phyloP scores from a whole-genome alignment of 352 stramenopile genomes.

The Phytophthora tubulina region DNA sequence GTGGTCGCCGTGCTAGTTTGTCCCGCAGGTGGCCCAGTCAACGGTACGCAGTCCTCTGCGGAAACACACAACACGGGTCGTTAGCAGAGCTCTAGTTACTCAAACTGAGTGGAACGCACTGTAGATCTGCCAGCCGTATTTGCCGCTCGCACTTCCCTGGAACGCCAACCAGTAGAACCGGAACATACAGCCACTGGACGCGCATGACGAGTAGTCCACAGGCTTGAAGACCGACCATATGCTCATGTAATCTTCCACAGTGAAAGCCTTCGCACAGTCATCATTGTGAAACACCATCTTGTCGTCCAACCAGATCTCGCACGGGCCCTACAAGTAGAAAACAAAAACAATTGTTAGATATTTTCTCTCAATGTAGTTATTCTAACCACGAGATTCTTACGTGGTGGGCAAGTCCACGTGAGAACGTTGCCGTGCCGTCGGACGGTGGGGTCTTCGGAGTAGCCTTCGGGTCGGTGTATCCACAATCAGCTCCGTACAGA shows the following conservation, averaged over 20 bases:
- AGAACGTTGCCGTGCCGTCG: slow-evolving; percentile 31
- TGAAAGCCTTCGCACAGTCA: slow-evolving; percentile 32
- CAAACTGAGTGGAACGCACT: slow-evolving; percentile 26
- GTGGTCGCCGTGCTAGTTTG: slow-evolving; percentile 14
- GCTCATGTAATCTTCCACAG: slow-evolving; percentile 18
- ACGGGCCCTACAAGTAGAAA: slow-evolving; percentile 27
- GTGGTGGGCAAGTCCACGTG: slow-evolving; percentile 21
- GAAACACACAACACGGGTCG: neutral
- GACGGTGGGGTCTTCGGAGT: slow-evolving; percentile 29
- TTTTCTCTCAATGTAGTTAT: too few relatives aligned
- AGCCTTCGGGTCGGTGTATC: slow-evolving; percentile 37
- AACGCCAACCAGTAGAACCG: slow-evolving; percentile 38
- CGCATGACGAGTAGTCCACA: slow-evolving; percentile 18
- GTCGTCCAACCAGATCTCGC: slow-evolving; percentile 44
- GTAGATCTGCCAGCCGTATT: slow-evolving; percentile 47
- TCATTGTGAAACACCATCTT: slow-evolving; percentile 38
- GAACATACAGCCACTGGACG: slow-evolving; percentile 11
- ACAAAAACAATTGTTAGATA: neutral
- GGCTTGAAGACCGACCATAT: slow-evolving; percentile 41
- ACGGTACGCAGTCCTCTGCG: slow-evolving; percentile 29
- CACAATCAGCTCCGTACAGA: slow-evolving; percentile 42
- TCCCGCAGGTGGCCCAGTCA: slow-evolving; percentile 18
- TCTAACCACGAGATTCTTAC: neutral
- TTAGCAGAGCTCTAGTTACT: neutral
- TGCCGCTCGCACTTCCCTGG: slow-evolving; percentile 25